Evolutionary conservation across 352 stramenopile species (phyloP), one percentile per base, ranked within the genome.

Genomic region (Phytophthora pseudosyringae): DNA sequence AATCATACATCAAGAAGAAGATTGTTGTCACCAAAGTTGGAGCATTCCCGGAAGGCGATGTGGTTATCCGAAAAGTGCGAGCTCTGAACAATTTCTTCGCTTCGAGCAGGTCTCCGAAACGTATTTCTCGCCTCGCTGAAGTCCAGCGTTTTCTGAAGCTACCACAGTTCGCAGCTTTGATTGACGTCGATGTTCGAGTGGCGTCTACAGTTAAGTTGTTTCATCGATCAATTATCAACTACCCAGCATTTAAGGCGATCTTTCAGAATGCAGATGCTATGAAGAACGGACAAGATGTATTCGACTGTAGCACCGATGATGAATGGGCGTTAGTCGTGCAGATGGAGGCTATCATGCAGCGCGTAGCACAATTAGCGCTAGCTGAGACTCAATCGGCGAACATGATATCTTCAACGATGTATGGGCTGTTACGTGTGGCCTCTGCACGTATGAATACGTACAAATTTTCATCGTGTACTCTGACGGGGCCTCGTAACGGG

Each of bases 191-290:
- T 35, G 31, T 35, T 35, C 31, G 31, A 35, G 31, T 35, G 7
- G 31, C 3, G 10, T 35, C 31, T 7, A 35, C 31, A 11, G 6
- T 35, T 35, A 35, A 35, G 31, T 11, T 35, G 7, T 47, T 54
- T 11, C 18, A 9, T 1, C 43, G 54, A 8, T 62, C 15, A 1
- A 62, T 53, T 16, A 47, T 62, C 32, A 62, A 62, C 21, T 62
- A 47, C 5, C 16, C 29, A 5, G 52, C 40, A 9, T 59, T 35
- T 11, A 7, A 35, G 10, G 31, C 10, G 31, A 53, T 52, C 21
- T 35, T 35, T 11, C 31, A 35, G 2, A 35, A 35, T 35, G 31
- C 31, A 35, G 31, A 35, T 11, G 31, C 3, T 11, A 11, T 3
- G 31, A 35, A 35, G 31, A 35, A 35, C 31, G 10, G 6, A 3